phyloP scores from a whole-genome alignment of 2,329 filamentous ascomycete genomes.

The Stachybotrys elegans region DNA sequence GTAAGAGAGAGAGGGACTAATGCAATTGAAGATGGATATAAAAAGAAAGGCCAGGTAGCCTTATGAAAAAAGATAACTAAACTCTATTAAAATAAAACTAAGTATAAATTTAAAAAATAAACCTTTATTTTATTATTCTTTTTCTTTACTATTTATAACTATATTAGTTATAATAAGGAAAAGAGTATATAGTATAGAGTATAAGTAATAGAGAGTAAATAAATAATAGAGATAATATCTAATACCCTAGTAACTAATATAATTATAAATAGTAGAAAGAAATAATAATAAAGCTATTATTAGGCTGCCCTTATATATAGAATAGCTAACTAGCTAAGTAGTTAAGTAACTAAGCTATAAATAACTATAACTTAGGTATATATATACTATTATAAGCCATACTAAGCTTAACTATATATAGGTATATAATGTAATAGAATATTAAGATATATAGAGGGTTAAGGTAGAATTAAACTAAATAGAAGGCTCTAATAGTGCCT shows the following conservation, averaged over 20 bases:
- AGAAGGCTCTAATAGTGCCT: no score
- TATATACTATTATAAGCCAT: conserved; percentile 1
- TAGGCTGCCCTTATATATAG: background rate
- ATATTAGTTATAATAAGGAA: background rate
- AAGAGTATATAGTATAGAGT: background rate
- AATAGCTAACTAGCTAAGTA: background rate
- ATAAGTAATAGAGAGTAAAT: conserved; percentile 1
- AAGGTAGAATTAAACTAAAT: no score
- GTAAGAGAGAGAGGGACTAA: no score
- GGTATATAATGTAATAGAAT: no score
- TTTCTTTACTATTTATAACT: background rate
- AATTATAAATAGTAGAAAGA: conserved; percentile 1
- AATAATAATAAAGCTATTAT: background rate
- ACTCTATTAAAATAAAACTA: no score
- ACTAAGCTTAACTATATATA: no score
- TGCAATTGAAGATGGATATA: no score
- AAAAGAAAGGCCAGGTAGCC: no score
- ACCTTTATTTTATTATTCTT: background rate
- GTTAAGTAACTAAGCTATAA: background rate
- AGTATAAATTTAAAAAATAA: background rate
- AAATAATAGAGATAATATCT: background rate
- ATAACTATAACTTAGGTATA: background rate
- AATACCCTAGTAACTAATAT: background rate
- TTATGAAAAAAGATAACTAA: no score
- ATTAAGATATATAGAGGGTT: no score